Percentiles rank a stretch among this genome's conserved stretches.
Evolutionary conservation across 2,329 filamentous ascomycete species (phyloP).

Genomic region (Aureobasidium sp.): DNA sequence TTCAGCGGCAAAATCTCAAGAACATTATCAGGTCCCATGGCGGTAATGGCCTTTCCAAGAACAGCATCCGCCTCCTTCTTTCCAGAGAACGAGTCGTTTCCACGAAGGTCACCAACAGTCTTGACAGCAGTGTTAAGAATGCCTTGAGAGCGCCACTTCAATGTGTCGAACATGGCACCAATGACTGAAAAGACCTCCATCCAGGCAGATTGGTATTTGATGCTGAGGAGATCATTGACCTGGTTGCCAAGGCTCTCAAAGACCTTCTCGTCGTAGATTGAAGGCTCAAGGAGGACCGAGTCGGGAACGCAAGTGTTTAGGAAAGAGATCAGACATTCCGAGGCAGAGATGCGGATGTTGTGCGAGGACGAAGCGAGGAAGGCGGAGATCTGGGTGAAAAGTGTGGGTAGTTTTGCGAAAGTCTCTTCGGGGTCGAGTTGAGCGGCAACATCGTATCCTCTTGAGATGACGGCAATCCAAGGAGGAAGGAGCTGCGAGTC

Average conservation of each 20-base stretch:
- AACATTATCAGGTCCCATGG: conserved; percentile 82
- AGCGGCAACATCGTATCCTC: conserved; percentile 88
- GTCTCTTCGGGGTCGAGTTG: conserved; percentile 85
- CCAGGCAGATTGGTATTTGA: conserved; percentile 93
- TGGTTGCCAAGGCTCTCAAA: conserved; percentile 72
- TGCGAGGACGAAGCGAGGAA: conserved; percentile 83
- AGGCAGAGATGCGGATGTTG: conserved; percentile 90
- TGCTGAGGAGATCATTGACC: conserved; percentile 67
- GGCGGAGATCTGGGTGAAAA: conserved; percentile 71
- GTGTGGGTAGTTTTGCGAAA: conserved; percentile 77
- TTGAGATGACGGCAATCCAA: conserved; percentile 91
- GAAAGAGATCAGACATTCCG: conserved; percentile 91
- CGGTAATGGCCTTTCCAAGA: conserved; percentile 76
- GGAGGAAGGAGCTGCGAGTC: conserved; percentile 91
- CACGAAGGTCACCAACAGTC: conserved; percentile 76
- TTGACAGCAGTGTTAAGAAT: conserved; percentile 69
- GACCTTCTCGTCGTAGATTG: conserved; percentile 84
- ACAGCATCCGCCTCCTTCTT: conserved; percentile 95
- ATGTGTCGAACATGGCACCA: conserved; percentile 74
- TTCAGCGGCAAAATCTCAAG: conserved; percentile 80
- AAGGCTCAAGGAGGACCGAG: conserved; percentile 76
- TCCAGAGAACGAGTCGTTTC: conserved; percentile 79
- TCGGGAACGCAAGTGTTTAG: conserved; percentile 82
- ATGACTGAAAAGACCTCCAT: conserved; percentile 88
- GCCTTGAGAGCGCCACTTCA: conserved; percentile 78